Conservation (phyloP, 306 rosid genomes). For the Boehmeria nivea region DNA sequence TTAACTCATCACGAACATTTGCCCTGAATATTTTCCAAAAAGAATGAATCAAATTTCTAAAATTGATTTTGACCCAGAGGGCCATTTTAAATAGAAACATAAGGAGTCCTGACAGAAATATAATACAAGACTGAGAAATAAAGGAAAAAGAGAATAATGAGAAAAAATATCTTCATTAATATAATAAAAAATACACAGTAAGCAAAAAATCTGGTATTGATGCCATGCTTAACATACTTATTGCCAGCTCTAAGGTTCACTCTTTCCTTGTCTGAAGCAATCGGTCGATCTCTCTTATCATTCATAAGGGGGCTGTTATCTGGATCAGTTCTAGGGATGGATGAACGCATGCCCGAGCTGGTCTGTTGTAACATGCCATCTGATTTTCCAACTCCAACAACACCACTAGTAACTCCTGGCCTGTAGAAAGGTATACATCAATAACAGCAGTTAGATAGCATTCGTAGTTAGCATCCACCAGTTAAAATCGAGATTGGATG, state of each 20-base stretch:
- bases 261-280: conserved; percentile 78
- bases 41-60: conserved; percentile 20
- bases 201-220: not conserved
- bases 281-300: conserved; percentile 78
- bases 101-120: conserved; percentile 2
- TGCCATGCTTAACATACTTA: conserved; percentile 48
- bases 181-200: not conserved
- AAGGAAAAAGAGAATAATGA: conserved; percentile 11
- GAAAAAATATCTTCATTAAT: conserved; percentile 6
- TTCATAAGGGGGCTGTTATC: conserved; percentile 57
- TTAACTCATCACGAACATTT: conserved; percentile 73
- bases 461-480: conserved; percentile 7
- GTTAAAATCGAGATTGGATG: no score
- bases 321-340: conserved; percentile 71
- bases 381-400: conserved; percentile 66
- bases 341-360: conserved; percentile 72
- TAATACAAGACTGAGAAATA: conserved; percentile 4
- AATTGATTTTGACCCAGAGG: conserved; percentile 3
- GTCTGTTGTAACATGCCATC: conserved; percentile 69
- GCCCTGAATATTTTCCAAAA: conserved; percentile 45
- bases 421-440: conserved; percentile 37
- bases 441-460: conserved; percentile 21
- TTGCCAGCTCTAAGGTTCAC: conserved; percentile 68
- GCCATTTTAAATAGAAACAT: conserved; percentile 6
- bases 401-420: conserved; percentile 72